phyloP scores from a whole-genome alignment of 2,329 filamentous ascomycete genomes.

The Arthroderma uncinatum region DNA sequence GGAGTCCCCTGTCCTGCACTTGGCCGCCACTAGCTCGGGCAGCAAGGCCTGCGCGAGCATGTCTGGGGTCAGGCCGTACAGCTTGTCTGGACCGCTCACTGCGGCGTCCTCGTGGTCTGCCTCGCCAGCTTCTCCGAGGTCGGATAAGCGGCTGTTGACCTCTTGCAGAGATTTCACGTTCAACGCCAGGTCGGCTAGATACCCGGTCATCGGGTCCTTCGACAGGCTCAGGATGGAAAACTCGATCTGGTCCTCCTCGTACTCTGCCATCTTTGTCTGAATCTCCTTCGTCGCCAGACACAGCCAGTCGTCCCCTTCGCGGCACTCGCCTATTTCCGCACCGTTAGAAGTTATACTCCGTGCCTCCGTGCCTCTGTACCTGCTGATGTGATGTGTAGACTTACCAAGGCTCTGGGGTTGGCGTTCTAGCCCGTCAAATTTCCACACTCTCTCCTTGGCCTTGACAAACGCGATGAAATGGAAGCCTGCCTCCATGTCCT shows the following conservation, averaged over 20 bases:
- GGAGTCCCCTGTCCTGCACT: slow-evolving; percentile 19
- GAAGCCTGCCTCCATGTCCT: slow-evolving; percentile 55
- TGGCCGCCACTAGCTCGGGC: slow-evolving; percentile 16
- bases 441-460: slow-evolving; percentile 64
- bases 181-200: slow-evolving; percentile 34
- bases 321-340: slow-evolving; percentile 25
- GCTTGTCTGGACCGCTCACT: slow-evolving; percentile 29
- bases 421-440: slow-evolving; percentile 71
- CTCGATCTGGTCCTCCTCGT: slow-evolving; percentile 54
- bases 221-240: slow-evolving; percentile 70
- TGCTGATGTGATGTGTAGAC: neutral
- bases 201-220: slow-evolving; percentile 48
- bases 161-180: slow-evolving; percentile 38
- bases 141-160: slow-evolving; percentile 25
- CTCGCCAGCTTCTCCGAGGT: slow-evolving; percentile 1
- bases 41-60: slow-evolving; percentile 26
- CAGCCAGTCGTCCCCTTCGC: slow-evolving; percentile 51
- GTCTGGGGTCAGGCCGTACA: slow-evolving; percentile 23
- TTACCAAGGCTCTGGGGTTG: slow-evolving; percentile 55
- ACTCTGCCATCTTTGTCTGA: slow-evolving; percentile 53
- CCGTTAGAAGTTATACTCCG: neutral
- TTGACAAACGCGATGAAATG: slow-evolving; percentile 89
- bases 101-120: slow-evolving; percentile 16
- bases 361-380: too few relatives aligned
- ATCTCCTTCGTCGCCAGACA: slow-evolving; percentile 53